Conservation (phyloP, 805 yeast species). For the Zygosaccharomyces lentus region DNA sequence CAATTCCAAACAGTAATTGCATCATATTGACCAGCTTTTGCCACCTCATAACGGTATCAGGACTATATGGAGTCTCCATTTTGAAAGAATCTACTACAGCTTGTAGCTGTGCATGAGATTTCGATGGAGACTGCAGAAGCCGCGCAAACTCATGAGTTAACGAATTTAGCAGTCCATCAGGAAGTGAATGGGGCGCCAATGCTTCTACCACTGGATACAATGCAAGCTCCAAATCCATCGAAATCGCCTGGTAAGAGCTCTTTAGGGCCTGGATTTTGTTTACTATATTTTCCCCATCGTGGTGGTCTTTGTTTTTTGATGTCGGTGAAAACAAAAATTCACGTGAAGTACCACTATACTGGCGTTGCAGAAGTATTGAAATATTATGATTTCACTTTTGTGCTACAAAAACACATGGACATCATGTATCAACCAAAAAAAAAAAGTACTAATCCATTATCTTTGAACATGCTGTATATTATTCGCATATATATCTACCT, state of each 20-base stretch:
- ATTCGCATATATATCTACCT: background rate
- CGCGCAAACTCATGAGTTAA: conserved; percentile 20
- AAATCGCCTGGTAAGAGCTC: background rate
- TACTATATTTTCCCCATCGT: background rate
- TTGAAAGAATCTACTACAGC: conserved; percentile 20
- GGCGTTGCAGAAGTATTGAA: background rate
- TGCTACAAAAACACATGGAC: background rate
- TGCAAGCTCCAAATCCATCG: conserved; percentile 25
- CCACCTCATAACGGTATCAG: conserved; percentile 22
- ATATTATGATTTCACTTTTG: background rate
- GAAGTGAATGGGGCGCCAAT: conserved; percentile 24
- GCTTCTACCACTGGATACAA: conserved; percentile 23
- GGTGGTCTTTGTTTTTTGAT: background rate
- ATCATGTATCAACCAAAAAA: background rate
- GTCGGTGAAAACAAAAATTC: background rate
- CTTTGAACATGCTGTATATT: background rate
- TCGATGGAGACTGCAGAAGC: conserved; percentile 17
- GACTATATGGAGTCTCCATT: conserved; percentile 12
- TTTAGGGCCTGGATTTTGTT: background rate
- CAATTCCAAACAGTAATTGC: conserved; percentile 17
- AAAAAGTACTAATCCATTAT: background rate
- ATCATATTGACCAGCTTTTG: conserved; percentile 19
- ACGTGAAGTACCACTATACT: background rate
- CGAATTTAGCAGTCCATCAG: conserved; percentile 15
- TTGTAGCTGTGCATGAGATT: conserved; percentile 19